Evolutionary conservation across 441 rosid genomes (phyloP).

Genomic region (Omphalea diandra): DNA sequence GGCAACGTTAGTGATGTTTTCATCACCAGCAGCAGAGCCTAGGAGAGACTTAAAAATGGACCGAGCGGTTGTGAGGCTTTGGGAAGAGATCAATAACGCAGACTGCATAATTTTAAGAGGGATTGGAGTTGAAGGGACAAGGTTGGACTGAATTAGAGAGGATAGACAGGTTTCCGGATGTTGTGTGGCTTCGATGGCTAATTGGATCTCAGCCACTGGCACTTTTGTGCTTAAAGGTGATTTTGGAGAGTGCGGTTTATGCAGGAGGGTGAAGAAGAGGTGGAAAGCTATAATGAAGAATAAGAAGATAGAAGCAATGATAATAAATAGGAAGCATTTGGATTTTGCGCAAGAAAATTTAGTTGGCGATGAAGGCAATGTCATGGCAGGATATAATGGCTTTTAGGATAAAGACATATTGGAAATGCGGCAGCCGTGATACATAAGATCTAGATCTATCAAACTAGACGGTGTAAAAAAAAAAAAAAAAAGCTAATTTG

Average conservation of each 20-base stretch:
- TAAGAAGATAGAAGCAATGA: slow-evolving; percentile 32
- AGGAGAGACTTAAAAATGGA: slow-evolving; percentile 48
- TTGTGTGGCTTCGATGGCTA: slow-evolving; percentile 67
- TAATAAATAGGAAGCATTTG: slow-evolving; percentile 22
- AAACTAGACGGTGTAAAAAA: not conserved
- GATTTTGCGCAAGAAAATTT: not conserved
- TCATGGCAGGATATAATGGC: not conserved
- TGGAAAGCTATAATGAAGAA: slow-evolving; percentile 28
- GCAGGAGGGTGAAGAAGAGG: slow-evolving; percentile 35
- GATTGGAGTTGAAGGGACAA: slow-evolving; percentile 44
- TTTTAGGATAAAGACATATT: not conserved
- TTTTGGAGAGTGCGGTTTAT: slow-evolving; percentile 10
- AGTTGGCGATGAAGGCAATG: not conserved
- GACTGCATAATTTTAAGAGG: slow-evolving; percentile 61
- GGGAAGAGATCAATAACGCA: slow-evolving; percentile 53
- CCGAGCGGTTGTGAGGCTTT: slow-evolving; percentile 46
- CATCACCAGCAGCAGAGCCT: slow-evolving; percentile 38
- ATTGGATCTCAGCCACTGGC: slow-evolving; percentile 40
- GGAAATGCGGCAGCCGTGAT: not conserved
- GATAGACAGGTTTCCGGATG: slow-evolving; percentile 52
- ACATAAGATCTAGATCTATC: not conserved
- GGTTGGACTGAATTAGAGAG: slow-evolving; percentile 43
- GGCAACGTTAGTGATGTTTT: slow-evolving; percentile 52
- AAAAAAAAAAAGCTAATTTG: not conserved
- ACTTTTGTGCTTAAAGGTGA: slow-evolving; percentile 20